Conservation (phyloP, 1,284 basidiomycete species). For the Pisolithus thermaeus region DNA sequence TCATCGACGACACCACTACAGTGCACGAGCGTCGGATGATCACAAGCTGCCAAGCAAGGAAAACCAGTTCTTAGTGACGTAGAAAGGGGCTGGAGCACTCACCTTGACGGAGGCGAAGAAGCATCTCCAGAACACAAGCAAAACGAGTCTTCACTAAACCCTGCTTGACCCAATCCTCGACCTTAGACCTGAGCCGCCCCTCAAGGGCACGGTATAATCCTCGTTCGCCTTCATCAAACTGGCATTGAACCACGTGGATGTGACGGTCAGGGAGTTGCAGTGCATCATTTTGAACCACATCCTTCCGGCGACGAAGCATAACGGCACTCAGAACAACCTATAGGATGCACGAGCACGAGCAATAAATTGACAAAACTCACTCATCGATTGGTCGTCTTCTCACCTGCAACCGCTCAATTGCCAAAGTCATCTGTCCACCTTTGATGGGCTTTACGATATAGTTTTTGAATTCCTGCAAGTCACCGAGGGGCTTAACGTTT, state of each 20-base stretch:
- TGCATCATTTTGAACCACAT: neutral
- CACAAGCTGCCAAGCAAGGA: neutral
- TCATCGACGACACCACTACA: neutral
- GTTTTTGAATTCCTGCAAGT: neutral
- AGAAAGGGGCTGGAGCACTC: neutral
- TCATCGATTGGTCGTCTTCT: neutral
- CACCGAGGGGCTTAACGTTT: neutral
- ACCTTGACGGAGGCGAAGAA: neutral
- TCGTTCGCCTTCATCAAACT: neutral
- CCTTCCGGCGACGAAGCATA: neutral
- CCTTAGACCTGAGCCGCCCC: neutral
- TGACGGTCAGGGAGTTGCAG: neutral
- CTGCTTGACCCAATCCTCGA: neutral
- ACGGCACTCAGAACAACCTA: neutral
- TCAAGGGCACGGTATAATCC: neutral
- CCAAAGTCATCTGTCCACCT: neutral
- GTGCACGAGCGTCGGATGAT: neutral
- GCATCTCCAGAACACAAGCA: neutral
- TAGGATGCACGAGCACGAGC: neutral
- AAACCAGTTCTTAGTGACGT: neutral
- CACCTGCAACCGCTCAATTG: neutral
- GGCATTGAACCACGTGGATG: neutral
- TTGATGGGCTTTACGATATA: neutral
- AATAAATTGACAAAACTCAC: neutral
- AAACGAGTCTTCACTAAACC: neutral